Evolutionary conservation across 495 filamentous ascomycete species (phyloP), one percentile per base, ranked within the genome.

Genomic region (Choiromyces venosus): DNA sequence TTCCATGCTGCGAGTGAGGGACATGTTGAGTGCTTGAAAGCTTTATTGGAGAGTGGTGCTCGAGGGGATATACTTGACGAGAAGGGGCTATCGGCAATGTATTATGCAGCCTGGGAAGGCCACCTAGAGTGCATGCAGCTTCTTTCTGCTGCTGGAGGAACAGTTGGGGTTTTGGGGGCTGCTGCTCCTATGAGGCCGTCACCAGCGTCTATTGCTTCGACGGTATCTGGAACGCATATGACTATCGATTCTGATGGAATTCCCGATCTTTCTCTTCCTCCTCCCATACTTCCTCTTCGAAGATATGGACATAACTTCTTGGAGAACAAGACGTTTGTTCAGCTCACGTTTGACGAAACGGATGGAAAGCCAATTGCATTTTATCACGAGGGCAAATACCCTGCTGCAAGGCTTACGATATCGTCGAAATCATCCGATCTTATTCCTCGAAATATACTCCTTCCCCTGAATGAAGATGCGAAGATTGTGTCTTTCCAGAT

Each of bases 21-120:
- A 37, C 96, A 95, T 79, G 91, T 97, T 25, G 88, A 90, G 61
- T 97, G 93, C 79, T 84, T 98, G 38, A 87, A 90, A 68, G 90
- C 89, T 0, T 86, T 99, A 29, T 84, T 99, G 9, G 87, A 92
- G 65, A 85, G 89, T 67, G 90, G 90, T 35, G 95, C 90, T 35
- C 87, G 92, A 78, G 86, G 89, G 9, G 87, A 90, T 71, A 90
- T 92, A 65, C 82, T 90, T 37, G 95, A 99, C 79, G 95, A 99
- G 82, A 98, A 98, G 82, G 91, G 89, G 29, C 85, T 97, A 9
- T 92, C 93, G 6, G 93, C 95, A 10, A 92, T 97, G 91, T 98
- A 99, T 82, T 98, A 99, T 83, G 96, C 95, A 29, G 93, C 94
- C 0, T 99, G 96, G 96, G 95, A 99, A 85, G 96, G 96, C 0